Base-by-base conservation (phyloP, 2,329 filamentous ascomycete species). In the Alternaria viburni region DNA sequence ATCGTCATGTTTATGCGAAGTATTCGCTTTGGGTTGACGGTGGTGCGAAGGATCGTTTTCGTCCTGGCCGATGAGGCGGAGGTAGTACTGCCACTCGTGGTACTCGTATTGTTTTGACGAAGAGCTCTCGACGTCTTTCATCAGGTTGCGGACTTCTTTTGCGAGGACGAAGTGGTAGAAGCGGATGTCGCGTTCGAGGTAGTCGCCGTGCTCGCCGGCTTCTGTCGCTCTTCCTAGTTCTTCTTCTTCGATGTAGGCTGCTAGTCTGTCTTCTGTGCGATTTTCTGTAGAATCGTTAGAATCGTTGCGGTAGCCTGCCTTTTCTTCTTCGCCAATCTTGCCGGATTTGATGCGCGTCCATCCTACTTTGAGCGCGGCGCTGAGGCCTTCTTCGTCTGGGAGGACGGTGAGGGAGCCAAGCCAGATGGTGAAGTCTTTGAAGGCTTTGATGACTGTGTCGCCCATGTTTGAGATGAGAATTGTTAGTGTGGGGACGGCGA, bases 341-440 rank as follows among this genome's bases (percentile, higher is more conserved):
- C 76, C 78, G 7, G 63, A 56, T 25, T 58, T 66, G 44, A 79
- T 55, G 36, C 71, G 71, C 30, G 70, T 65, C 15, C 75, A 52
- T 5, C 74, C 74, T 7, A 73, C 59, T 47, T 78, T 79, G 1
- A 80, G 63, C 6, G 78, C 77, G 0, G 78, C 72, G 12, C 69
- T 74, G 10, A 83, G 68, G 9, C 81, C 81, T 54, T 81, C 68
- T 30, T 86, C 85, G 9, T 81, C 82, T 2, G 86, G 86, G 1
- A 88, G 72, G 17, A 88, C 81, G 3, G 86, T 88, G 23, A 87
- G 67, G 28, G 85, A 83, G 12, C 85, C 86, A 5, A 87, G 64
- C 80, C 83, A 87, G n/a, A 86, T 83, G 0, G 85, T 87, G n/a
- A 84, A 61, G 51, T 88, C 85, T 21, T 83, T 83, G 74, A 88